Conservation (phyloP, 2,329 filamentous ascomycete species). For the Penicillium sp. region DNA sequence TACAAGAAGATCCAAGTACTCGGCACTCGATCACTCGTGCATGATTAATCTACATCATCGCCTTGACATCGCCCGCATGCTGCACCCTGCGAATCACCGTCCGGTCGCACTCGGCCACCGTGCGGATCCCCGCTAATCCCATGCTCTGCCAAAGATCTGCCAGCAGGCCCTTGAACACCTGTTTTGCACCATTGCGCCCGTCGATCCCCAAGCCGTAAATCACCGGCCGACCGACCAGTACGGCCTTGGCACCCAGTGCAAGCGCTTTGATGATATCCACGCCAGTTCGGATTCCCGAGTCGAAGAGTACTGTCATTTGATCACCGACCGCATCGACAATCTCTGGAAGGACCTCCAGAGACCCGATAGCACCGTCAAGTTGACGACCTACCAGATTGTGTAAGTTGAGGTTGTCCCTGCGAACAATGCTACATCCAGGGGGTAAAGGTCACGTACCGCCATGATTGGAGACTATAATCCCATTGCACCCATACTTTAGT, state of each 20-base stretch:
- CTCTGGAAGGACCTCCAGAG: constrained; percentile 62
- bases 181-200: constrained; percentile 61
- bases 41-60: constrained; percentile 38
- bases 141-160: constrained; percentile 63
- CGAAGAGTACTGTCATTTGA: constrained; percentile 56
- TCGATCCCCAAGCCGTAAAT: constrained; percentile 64
- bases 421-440: background rate
- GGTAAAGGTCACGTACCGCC: constrained; percentile 45
- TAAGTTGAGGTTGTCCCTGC: background rate
- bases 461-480: constrained; percentile 61
- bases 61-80: constrained; percentile 44
- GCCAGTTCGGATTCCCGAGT: constrained; percentile 58
- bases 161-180: constrained; percentile 58
- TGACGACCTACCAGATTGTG: constrained; percentile 47
- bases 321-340: constrained; percentile 66
- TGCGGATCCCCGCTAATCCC: constrained; percentile 59
- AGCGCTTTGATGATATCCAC: constrained; percentile 60
- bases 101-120: constrained; percentile 43
- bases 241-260: constrained; percentile 62
- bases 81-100: constrained; percentile 43
- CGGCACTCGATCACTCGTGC: background rate
- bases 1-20: background rate
- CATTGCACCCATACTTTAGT: constrained; percentile 53
- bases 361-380: constrained; percentile 58
- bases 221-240: constrained; percentile 63